A percentile compares a stretch with the other conserved stretches of the same genome.
Conservation (phyloP, 2,329 filamentous ascomycete species). For the Aspergillus ruber region DNA sequence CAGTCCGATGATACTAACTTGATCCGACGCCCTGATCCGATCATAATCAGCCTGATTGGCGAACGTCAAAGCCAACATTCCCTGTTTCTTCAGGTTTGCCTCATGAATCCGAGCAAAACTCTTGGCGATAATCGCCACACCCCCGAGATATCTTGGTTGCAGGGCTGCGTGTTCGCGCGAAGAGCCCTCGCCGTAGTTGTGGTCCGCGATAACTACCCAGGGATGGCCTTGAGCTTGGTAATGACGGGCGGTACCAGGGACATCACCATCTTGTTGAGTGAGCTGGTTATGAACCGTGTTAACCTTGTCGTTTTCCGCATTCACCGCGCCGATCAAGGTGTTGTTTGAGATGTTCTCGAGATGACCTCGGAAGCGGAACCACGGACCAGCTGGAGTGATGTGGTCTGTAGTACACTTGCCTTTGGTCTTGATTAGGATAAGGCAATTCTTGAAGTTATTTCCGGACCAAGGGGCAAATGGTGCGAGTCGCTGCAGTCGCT, state of each 20-base stretch:
- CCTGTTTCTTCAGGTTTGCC: conserved; percentile 99
- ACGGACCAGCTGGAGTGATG: conserved; percentile 94
- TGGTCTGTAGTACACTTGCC: conserved; percentile 97
- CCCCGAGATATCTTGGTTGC: conserved; percentile 93
- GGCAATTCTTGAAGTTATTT: conserved; percentile 76
- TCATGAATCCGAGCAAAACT: conserved; percentile 99
- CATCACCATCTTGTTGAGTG: conserved; percentile 74
- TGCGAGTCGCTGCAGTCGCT: conserved; percentile 78
- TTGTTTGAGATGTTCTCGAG: conserved; percentile 99
- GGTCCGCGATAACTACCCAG: conserved; percentile 98
- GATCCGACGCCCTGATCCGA: conserved; percentile 88
- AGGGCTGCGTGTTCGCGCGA: conserved; percentile 98
- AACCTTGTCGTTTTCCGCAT: conserved; percentile 89
- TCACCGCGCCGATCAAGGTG: conserved; percentile 97
- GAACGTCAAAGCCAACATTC: conserved; percentile 98
- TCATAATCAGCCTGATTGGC: conserved; percentile 93
- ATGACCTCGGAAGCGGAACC: conserved; percentile 98
- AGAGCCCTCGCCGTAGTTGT: conserved; percentile 98
- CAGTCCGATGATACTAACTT: conserved; percentile 72
- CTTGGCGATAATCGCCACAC: conserved; percentile 91
- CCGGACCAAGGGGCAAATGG: conserved; percentile 87
- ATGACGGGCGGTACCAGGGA: conserved; percentile 89
- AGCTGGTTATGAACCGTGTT: conserved; percentile 95
- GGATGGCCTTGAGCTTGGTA: conserved; percentile 95
- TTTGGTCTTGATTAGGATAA: conserved; percentile 92